Evolutionary conservation across 2,329 filamentous ascomycete genomes (phyloP).

Genomic region (Aspergillus unguis): DNA sequence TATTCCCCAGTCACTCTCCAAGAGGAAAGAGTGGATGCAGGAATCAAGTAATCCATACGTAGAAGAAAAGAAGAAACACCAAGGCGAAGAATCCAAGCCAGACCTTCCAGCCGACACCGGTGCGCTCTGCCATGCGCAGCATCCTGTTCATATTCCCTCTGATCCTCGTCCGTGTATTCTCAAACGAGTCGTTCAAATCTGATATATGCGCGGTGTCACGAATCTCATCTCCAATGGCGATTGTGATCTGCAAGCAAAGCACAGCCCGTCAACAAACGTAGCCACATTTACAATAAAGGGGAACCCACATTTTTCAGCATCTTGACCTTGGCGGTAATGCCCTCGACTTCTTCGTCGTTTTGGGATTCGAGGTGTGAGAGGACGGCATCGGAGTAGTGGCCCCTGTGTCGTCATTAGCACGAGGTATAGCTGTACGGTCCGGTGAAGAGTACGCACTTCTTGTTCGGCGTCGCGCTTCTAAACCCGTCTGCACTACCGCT

Average conservation of each 20-base stretch:
- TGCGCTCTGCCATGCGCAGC: constrained; percentile 90
- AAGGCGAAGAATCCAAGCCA: constrained; percentile 88
- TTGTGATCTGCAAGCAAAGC: constrained; percentile 64
- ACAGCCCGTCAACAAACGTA: no score
- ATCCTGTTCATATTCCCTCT: constrained; percentile 95
- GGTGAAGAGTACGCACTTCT: constrained; percentile 48
- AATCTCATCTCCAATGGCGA: constrained; percentile 93
- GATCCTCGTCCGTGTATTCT: constrained; percentile 74
- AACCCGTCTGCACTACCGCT: constrained; percentile 29
- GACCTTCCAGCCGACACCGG: constrained; percentile 92
- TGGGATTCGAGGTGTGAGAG: constrained; percentile 93
- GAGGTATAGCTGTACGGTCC: not conserved
- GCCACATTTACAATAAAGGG: no score
- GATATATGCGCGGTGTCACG: constrained; percentile 81
- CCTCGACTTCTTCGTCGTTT: constrained; percentile 84
- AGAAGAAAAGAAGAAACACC: constrained; percentile 79
- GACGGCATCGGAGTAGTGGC: constrained; percentile 89
- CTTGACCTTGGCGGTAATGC: constrained; percentile 86
- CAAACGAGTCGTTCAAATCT: constrained; percentile 94
- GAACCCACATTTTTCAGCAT: constrained; percentile 78
- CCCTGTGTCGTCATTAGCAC: constrained; percentile 48
- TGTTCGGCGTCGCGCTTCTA: constrained; percentile 69
- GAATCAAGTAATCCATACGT: constrained; percentile 83
- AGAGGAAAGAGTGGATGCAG: not conserved
- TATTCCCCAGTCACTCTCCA: no score